A percentile compares a stretch with the other conserved stretches of the same genome.
Conservation (phyloP, 352 stramenopile genomes). For the Blastocystis sp. region DNA sequence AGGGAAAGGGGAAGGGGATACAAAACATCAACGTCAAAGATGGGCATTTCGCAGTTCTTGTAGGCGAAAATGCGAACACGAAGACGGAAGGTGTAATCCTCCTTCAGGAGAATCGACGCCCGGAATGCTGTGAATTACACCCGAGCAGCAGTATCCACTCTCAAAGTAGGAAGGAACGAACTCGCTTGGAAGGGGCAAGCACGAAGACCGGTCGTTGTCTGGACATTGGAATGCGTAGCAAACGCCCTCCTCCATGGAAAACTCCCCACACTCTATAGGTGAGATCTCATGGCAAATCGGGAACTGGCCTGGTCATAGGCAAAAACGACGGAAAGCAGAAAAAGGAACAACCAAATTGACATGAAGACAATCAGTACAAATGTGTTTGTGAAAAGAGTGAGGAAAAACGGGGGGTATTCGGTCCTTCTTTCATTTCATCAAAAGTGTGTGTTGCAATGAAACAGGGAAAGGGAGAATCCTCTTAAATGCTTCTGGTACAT, state of each 20-base stretch:
- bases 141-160: not conserved
- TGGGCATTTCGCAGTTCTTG: slow-evolving; percentile 40
- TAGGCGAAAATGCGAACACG: slow-evolving; percentile 40
- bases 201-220: not conserved
- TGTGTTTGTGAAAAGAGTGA: not conserved
- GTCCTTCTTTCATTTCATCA: too few relatives aligned
- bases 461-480: too few relatives aligned
- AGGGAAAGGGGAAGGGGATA: not conserved
- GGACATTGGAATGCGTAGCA: slow-evolving; percentile 39
- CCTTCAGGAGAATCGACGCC: slow-evolving; percentile 8
- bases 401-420: not conserved
- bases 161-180: slow-evolving; percentile 37
- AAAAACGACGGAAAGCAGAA: slow-evolving; percentile 20
- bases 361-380: not conserved
- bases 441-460: too few relatives aligned
- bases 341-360: not conserved
- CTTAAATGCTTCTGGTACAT: too few relatives aligned
- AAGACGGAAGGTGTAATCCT: slow-evolving; percentile 55
- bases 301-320: slow-evolving; percentile 25
- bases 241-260: slow-evolving; percentile 11
- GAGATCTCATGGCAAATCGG: not conserved
- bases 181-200: not conserved
- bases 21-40: slow-evolving; percentile 53
- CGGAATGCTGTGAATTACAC: slow-evolving; percentile 31
- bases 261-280: slow-evolving; percentile 44